Base-by-base conservation (phyloP, 73 alveolate species). In the Paramecium caudatum region DNA sequence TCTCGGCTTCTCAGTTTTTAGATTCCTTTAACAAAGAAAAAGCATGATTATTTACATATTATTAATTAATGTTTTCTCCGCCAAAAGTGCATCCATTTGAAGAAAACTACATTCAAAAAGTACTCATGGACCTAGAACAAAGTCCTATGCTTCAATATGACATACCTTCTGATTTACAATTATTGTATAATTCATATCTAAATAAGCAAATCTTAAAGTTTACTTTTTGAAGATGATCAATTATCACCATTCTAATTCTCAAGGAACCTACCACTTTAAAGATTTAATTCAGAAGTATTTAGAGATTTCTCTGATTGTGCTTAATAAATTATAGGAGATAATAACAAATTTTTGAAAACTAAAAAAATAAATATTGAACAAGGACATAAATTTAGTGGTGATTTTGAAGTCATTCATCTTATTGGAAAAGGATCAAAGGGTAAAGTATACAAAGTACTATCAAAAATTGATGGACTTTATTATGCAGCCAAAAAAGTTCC, bases 401-500 rank as follows among this genome's bases (percentile, higher is more conserved):
- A 65, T 65, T 65, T 65, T 32, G 83, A 65, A 33, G 49, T 65
- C 2, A 6, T 65, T 10, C 49, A 30, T 33, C 36, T 25, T 7
- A 65, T 65, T 10, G 83, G 83, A 32, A 65, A 49, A 65, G 83
- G 83, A 25, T 65, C 83, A 65, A 65, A 33, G 34, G 83, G 83
- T 17, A 43, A 25, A 30, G 83, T 65, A 9, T 65, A 33, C 34
- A 65, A 65, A 36, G 83, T 65, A 33, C 17, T 33, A 33, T 65
- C 83, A 65, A 65, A 65, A 33, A 49, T 65, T 13, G 83, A 65
- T 65, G 83, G 83, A 0, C 34, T 65, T 5, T 65, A 33, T 65
- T 65, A 65, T 65, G 83, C 83, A 33, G 49, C 83, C 6, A 65
- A 65, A 43, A 33, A 33, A 16, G 83, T 65, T 6, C 83, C 83